phyloP scores from a whole-genome alignment of 148 eudicot genomes.

The Selenicereus undatus region DNA sequence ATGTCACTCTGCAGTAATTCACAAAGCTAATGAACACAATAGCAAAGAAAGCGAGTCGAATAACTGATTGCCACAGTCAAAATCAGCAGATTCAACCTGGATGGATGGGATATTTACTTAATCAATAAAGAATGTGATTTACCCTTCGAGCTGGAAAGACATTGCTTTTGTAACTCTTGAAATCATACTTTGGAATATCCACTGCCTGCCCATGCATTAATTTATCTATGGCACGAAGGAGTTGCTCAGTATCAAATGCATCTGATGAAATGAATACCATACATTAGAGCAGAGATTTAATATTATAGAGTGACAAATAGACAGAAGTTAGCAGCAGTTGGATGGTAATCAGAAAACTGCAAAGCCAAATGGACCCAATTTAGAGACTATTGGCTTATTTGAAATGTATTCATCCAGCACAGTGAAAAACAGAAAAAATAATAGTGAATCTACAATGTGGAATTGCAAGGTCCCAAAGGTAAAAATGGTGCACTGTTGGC shows the following conservation, averaged over 20 bases:
- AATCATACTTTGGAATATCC: slow-evolving; percentile 90
- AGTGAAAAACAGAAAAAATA: not conserved
- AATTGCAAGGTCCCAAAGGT: not conserved
- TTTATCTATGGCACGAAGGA: slow-evolving; percentile 68
- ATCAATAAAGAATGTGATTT: slow-evolving; percentile 14
- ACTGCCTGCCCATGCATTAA: slow-evolving; percentile 84
- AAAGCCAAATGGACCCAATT: not conserved
- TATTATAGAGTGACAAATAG: not conserved
- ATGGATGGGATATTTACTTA: not conserved
- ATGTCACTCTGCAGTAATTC: not conserved
- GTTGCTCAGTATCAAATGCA: slow-evolving; percentile 90
- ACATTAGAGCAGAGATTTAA: slow-evolving; percentile 12
- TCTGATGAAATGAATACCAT: slow-evolving; percentile 41
- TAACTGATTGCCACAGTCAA: not conserved
- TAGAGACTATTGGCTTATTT: not conserved
- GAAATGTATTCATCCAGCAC: not conserved
- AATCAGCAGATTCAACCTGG: not conserved
- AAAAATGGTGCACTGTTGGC: not conserved
- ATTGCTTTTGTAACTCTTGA: slow-evolving; percentile 76
- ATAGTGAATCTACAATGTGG: not conserved
- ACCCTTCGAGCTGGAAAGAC: slow-evolving; percentile 82
- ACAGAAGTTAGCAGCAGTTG: not conserved
- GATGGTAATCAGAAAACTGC: not conserved
- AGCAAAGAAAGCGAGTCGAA: not conserved
- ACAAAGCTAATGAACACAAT: not conserved